Conservation (phyloP, 1,139 yeast genomes). For the Yamadazyma pseudoaaseri region DNA sequence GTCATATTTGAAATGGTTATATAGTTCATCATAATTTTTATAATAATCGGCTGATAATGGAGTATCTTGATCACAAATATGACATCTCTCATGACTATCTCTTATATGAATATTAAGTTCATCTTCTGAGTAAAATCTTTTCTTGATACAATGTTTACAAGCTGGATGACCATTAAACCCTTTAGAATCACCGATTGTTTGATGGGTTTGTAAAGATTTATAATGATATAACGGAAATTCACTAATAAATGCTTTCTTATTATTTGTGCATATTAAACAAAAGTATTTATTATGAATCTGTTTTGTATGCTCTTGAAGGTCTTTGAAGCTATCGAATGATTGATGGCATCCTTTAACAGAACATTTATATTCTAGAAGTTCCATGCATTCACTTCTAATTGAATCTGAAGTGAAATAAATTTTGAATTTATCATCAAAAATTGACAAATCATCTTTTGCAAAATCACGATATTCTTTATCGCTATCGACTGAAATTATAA, state of each 20-base stretch:
- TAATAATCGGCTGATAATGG: conserved; percentile 74
- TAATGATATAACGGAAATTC: conserved; percentile 67
- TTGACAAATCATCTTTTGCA: conserved; percentile 23
- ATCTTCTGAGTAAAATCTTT: conserved; percentile 83
- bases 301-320: conserved; percentile 64
- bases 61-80: conserved; percentile 75
- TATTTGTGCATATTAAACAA: conserved; percentile 74
- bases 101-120: conserved; percentile 82
- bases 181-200: conserved; percentile 58
- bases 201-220: conserved; percentile 68
- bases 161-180: conserved; percentile 91
- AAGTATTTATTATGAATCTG: conserved; percentile 58
- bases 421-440: conserved; percentile 43
- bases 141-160: conserved; percentile 77
- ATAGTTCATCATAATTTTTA: conserved; percentile 69
- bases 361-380: conserved; percentile 59
- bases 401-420: conserved; percentile 50
- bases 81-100: conserved; percentile 84
- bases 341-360: conserved; percentile 52
- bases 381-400: conserved; percentile 44
- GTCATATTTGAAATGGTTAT: conserved; percentile 65
- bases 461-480: conserved; percentile 38
- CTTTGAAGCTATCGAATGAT: conserved; percentile 48
- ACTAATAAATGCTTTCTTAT: conserved; percentile 72
- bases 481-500: conserved; percentile 54